A percentile compares a stretch with the other conserved stretches of the same genome.
Conservation (phyloP, 164 flowering plant genomes). For the Macadamia integrifolia region DNA sequence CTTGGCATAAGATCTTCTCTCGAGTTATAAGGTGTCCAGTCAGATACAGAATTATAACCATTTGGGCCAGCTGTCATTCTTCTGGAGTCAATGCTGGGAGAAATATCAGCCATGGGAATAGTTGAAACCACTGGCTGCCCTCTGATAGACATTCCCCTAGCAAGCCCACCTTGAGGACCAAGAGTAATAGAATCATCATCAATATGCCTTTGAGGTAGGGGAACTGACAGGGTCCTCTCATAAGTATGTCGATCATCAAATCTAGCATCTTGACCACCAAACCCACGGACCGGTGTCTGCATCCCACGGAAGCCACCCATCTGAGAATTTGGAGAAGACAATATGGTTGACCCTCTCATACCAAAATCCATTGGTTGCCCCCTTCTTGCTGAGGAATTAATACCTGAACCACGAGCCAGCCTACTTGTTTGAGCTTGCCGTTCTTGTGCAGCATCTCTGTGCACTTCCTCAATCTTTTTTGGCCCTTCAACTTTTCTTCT, state of each 20-base stretch:
- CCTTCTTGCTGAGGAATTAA: constrained; percentile 42
- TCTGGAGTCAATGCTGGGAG: constrained; percentile 39
- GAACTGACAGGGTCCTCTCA: constrained; percentile 55
- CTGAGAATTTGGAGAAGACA: constrained; percentile 49
- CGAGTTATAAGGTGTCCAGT: constrained; percentile 31
- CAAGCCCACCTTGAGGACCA: constrained; percentile 98
- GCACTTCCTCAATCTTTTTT: constrained; percentile 76
- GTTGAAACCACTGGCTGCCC: constrained; percentile 45
- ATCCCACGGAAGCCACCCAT: constrained; percentile 43
- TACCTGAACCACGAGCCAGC: constrained; percentile 41
- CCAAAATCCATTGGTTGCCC: constrained; percentile 46
- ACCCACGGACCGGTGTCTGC: constrained; percentile 45
- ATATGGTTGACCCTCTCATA: constrained; percentile 36
- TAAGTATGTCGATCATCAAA: constrained; percentile 57
- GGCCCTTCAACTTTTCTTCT: constrained; percentile 79
- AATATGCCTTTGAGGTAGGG: constrained; percentile 60
- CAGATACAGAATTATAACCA: constrained; percentile 50
- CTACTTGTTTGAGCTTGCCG: constrained; percentile 53
- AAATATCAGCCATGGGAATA: constrained; percentile 30
- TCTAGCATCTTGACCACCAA: constrained; percentile 64
- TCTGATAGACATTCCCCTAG: constrained; percentile 75
- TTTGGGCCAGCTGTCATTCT: constrained; percentile 50
- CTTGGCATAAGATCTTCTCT: constrained; percentile 47
- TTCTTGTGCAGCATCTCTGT: constrained; percentile 74
- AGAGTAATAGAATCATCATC: constrained; percentile 77